A percentile compares a stretch with the other conserved stretches of the same genome.
Evolutionary conservation across 306 rosid genomes (phyloP).

Genomic region (Castanopsis chinensis): DNA sequence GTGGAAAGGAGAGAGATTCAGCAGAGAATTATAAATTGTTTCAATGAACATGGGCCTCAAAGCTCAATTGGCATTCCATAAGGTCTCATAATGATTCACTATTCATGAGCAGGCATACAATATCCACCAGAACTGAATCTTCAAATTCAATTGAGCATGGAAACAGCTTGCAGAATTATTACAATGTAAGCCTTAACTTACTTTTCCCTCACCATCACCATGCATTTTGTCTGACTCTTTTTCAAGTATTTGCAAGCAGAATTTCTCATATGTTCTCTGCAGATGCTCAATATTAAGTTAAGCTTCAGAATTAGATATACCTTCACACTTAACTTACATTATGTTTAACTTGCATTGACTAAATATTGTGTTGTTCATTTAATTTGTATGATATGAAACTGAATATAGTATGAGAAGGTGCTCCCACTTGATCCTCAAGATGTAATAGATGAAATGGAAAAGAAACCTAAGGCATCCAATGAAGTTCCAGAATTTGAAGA

Average conservation of each 20-base stretch:
- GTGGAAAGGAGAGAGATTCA: not conserved
- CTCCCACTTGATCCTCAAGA: conserved; percentile 49
- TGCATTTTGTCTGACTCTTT: not conserved
- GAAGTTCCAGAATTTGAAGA: conserved; percentile 32
- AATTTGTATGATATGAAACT: conserved; percentile 19
- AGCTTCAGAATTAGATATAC: not conserved
- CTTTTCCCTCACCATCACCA: not conserved
- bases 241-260: not conserved
- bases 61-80: not conserved
- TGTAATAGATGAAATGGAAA: conserved; percentile 18
- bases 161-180: not conserved
- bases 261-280: not conserved
- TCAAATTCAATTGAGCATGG: not conserved
- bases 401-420: conserved; percentile 52
- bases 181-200: not conserved
- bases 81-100: not conserved
- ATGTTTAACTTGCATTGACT: not conserved
- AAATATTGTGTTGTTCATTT: not conserved
- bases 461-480: conserved; percentile 19
- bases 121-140: not conserved
- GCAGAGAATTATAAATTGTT: not conserved
- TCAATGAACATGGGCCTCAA: not conserved
- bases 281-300: not conserved
- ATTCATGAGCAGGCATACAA: not conserved
- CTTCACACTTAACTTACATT: not conserved